These are phyloP conservation scores for Sugiyamaella valdiviana DNA, from an alignment of 805 yeast species.

Conservation along the genomic window DNA sequence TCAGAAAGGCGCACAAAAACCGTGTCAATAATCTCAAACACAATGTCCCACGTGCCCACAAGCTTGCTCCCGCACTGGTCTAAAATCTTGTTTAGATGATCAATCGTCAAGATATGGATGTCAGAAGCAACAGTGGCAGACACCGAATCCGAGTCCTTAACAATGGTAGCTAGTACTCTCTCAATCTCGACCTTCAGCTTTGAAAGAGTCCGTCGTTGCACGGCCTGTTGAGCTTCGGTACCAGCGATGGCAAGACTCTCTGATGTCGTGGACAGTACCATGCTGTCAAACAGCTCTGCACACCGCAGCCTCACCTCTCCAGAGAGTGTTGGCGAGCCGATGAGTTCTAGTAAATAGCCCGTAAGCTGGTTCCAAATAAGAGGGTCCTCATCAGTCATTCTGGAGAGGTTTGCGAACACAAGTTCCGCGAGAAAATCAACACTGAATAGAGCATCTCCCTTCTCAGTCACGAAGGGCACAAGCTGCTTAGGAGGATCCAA, in stretches of 20 bases:
- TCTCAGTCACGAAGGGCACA: background rate
- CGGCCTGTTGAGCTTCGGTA: background rate
- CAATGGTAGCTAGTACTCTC: background rate
- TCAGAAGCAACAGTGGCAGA: constrained; percentile 50
- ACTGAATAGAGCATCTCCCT: constrained; percentile 36
- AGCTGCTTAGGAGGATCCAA: background rate
- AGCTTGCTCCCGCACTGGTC: constrained; percentile 68
- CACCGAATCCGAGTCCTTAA: constrained; percentile 9
- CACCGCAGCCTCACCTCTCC: background rate
- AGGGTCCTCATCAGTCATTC: constrained; percentile 33
- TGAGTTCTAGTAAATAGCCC: constrained; percentile 42
- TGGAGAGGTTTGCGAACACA: constrained; percentile 44
- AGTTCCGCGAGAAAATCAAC: constrained; percentile 49
- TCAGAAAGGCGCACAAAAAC: constrained; percentile 27
- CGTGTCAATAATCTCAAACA: constrained; percentile 48
- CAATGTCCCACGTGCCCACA: constrained; percentile 63
- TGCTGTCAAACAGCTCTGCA: background rate
- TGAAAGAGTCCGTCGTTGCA: background rate
- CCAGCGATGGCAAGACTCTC: background rate
- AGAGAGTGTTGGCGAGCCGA: constrained; percentile 35
- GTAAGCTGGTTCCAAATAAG: constrained; percentile 44
- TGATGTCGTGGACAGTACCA: background rate
- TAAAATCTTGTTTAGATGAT: constrained; percentile 63
- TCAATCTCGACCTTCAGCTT: background rate
- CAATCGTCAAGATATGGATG: constrained; percentile 54